Percentiles rank a stretch among this genome's conserved stretches.
phyloP scores from a whole-genome alignment of 164 flowering plant genomes.

The Aristolochia fimbriata region DNA sequence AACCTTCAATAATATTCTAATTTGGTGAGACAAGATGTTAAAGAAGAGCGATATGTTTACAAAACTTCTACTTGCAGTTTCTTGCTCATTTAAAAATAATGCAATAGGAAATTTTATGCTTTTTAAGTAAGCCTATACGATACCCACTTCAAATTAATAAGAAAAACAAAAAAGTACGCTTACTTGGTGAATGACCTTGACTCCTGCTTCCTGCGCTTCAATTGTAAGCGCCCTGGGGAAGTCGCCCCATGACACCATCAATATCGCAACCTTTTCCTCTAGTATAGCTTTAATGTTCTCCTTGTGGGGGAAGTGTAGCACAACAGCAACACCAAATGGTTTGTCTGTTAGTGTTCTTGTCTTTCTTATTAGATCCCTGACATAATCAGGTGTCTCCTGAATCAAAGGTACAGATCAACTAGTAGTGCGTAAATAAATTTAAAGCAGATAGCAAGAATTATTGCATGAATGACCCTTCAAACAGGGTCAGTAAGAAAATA shows the following conservation, averaged over 20 bases:
- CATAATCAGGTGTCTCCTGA: slow-evolving; percentile 72
- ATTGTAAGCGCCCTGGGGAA: slow-evolving; percentile 51
- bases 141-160: not conserved
- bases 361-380: slow-evolving; percentile 68
- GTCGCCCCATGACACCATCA: slow-evolving; percentile 88
- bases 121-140: not conserved
- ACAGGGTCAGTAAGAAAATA: too few relatives aligned
- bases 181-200: slow-evolving; percentile 82
- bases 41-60: too few relatives aligned
- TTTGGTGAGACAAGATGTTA: not conserved
- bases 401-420: not conserved
- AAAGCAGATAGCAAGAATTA: too few relatives aligned
- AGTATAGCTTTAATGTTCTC: slow-evolving; percentile 62
- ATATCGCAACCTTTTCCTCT: slow-evolving; percentile 65
- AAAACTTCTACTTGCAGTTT: too few relatives aligned
- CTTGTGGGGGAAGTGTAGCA: slow-evolving; percentile 74
- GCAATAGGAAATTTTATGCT: not conserved
- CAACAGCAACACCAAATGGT: slow-evolving; percentile 79
- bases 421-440: too few relatives aligned
- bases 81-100: not conserved
- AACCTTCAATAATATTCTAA: slow-evolving; percentile 33
- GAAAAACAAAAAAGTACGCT: slow-evolving; percentile 9
- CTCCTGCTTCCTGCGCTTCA: slow-evolving; percentile 73
- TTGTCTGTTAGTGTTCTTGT: slow-evolving; percentile 63
- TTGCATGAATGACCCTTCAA: too few relatives aligned